These are phyloP conservation scores for Metschnikowia matae DNA, from an alignment of 805 yeast genomes.

Conservation along the genomic window DNA sequence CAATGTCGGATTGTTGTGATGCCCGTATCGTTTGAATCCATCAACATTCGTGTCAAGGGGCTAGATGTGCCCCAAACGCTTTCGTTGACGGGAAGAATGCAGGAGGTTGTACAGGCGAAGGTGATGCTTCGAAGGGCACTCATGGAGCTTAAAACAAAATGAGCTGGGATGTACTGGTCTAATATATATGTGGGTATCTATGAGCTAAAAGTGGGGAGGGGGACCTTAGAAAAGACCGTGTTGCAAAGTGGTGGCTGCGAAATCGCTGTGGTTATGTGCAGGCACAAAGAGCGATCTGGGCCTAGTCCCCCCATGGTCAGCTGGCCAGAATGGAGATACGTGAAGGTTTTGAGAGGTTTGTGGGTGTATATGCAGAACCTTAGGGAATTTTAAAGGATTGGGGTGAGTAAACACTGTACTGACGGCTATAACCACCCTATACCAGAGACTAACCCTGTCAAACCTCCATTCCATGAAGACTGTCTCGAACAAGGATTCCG, in stretches of 20 bases:
- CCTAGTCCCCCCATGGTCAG: not conserved
- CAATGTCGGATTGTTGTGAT: constrained; percentile 13
- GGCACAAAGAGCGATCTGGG: not conserved
- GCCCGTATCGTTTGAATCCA: constrained; percentile 13
- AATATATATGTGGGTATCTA: no score
- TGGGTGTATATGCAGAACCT: no score
- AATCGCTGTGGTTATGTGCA: not conserved
- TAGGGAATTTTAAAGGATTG: no score
- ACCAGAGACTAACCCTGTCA: not conserved
- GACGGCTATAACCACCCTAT: no score
- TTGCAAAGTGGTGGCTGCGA: constrained; percentile 2
- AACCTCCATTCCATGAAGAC: not conserved
- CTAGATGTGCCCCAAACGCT: constrained; percentile 12
- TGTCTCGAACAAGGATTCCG: not conserved
- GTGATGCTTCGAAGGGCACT: constrained; percentile 12
- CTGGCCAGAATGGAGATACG: not conserved
- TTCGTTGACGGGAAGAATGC: constrained; percentile 12
- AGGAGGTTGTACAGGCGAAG: constrained; percentile 11
- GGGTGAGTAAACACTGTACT: no score
- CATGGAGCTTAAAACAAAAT: constrained; percentile 2
- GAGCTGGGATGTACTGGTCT: not conserved
- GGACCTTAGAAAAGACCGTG: not conserved
- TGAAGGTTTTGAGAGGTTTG: no score
- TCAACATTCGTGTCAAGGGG: constrained; percentile 8
- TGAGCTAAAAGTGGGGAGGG: not conserved